Evolutionary conservation across 306 rosid species (phyloP).

Genomic region (Cicer yamashitae): DNA sequence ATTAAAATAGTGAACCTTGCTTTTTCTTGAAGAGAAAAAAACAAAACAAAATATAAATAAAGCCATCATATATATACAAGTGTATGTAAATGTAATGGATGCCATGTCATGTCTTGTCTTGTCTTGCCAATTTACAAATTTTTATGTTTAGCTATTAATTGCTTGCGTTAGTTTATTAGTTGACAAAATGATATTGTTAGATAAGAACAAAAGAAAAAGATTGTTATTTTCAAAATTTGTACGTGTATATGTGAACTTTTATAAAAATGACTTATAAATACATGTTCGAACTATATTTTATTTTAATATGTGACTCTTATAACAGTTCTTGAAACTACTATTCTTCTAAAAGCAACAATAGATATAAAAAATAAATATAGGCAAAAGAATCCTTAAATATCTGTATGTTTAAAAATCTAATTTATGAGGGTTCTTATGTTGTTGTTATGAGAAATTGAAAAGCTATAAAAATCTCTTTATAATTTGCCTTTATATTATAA

Average conservation of each 20-base stretch:
- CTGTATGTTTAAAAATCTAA: neutral
- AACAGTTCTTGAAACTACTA: neutral
- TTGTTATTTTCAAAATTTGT: neutral
- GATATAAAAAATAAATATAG: slow-evolving; percentile 23
- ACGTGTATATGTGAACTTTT: no score
- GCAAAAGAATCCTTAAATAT: neutral
- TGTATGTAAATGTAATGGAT: neutral
- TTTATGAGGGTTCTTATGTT: neutral
- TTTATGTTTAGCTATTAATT: slow-evolving; percentile 6
- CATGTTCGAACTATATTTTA: no score
- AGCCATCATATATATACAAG: neutral
- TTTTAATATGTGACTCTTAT: no score
- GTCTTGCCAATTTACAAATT: slow-evolving; percentile 12
- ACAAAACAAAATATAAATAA: neutral
- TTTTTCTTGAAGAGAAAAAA: slow-evolving; percentile 12
- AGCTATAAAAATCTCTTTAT: neutral
- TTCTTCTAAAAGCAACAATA: neutral
- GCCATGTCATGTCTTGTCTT: slow-evolving; percentile 15
- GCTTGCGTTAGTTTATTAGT: neutral
- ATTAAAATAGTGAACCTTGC: slow-evolving; percentile 6
- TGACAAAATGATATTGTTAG: slow-evolving; percentile 4
- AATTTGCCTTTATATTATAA: neutral
- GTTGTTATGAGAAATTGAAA: neutral
- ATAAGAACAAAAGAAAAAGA: neutral
- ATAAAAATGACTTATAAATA: no score